A percentile compares a stretch with the other conserved stretches of the same genome.
phyloP scores from a whole-genome alignment of 371 early-diverging fungal species.

The Mucor indicus region DNA sequence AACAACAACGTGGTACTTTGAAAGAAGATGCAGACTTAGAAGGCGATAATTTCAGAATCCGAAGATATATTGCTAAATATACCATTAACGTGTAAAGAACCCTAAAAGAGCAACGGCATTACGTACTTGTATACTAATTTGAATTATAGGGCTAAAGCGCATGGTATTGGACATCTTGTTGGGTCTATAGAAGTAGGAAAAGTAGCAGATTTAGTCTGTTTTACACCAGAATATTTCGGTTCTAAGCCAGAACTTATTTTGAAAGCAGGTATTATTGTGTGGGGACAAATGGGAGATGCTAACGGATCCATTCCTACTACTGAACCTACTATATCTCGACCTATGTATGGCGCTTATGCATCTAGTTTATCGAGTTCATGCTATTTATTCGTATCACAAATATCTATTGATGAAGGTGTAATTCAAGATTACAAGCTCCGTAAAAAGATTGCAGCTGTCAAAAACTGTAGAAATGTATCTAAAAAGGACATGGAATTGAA shows the following conservation, averaged over 20 bases:
- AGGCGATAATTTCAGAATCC: slow-evolving; percentile 74
- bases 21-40: slow-evolving; percentile 40
- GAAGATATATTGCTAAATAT: slow-evolving; percentile 92
- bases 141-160: slow-evolving; percentile 65
- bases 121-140: not conserved
- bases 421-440: slow-evolving; percentile 58
- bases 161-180: slow-evolving; percentile 81
- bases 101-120: too few species aligned
- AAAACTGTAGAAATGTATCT: slow-evolving; percentile 68
- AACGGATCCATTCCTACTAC: slow-evolving; percentile 85
- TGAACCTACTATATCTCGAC: slow-evolving; percentile 79
- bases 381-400: slow-evolving; percentile 78
- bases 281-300: slow-evolving; percentile 85
- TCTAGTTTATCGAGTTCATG: slow-evolving; percentile 55
- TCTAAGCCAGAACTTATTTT: slow-evolving; percentile 82
- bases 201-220: slow-evolving; percentile 88
- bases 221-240: slow-evolving; percentile 84
- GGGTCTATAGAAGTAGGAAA: slow-evolving; percentile 93
- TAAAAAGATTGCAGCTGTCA: slow-evolving; percentile 73
- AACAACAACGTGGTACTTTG: slow-evolving; percentile 75
- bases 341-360: slow-evolving; percentile 80
- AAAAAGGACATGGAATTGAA: slow-evolving; percentile 88
- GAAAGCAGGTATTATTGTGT: slow-evolving; percentile 85
- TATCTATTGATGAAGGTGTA: slow-evolving; percentile 58
- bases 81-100: slow-evolving; percentile 80